phyloP scores from a whole-genome alignment of 1,284 basidiomycete genomes.

The Irpex rosettiformis region DNA sequence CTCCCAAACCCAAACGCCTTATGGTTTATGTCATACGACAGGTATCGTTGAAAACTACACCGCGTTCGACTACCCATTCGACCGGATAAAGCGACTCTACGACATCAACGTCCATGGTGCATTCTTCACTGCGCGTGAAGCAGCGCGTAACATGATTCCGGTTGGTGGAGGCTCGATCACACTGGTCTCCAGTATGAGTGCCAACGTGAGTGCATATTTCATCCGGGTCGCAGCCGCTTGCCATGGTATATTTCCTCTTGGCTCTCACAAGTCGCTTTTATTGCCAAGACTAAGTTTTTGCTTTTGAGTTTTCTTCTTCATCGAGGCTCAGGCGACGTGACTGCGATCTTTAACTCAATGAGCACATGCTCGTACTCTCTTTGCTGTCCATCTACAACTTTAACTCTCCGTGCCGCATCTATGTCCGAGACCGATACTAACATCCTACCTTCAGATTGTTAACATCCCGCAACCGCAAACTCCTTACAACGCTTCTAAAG shows the following conservation, averaged over 20 bases:
- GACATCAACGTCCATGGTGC: constrained; percentile 94
- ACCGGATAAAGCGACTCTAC: constrained; percentile 78
- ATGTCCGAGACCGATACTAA: neutral
- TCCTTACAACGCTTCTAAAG: constrained; percentile 96
- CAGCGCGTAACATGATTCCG: constrained; percentile 78
- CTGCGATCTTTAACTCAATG: neutral
- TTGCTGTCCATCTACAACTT: neutral
- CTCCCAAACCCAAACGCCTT: neutral
- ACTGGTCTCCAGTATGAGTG: constrained; percentile 89
- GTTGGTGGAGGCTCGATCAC: constrained; percentile 80
- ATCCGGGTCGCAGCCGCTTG: neutral
- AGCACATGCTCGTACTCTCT: neutral
- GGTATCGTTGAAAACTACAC: constrained; percentile 92
- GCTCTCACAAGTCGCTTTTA: neutral
- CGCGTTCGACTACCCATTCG: constrained; percentile 85
- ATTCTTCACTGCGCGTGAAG: constrained; percentile 93
- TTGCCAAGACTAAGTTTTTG: too few species aligned
- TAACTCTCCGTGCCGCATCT: neutral
- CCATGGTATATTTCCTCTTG: neutral
- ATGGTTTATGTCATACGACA: constrained; percentile 29
- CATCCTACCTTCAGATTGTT: constrained; percentile 56
- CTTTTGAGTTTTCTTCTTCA: too few species aligned
- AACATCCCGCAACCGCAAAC: constrained; percentile 90
- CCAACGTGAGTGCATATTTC: constrained; percentile 54
- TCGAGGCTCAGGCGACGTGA: too few species aligned